A percentile compares a stretch with the other conserved stretches of the same genome.
Conservation (phyloP, 805 yeast species). For the Tetrapisispora phaffii region DNA sequence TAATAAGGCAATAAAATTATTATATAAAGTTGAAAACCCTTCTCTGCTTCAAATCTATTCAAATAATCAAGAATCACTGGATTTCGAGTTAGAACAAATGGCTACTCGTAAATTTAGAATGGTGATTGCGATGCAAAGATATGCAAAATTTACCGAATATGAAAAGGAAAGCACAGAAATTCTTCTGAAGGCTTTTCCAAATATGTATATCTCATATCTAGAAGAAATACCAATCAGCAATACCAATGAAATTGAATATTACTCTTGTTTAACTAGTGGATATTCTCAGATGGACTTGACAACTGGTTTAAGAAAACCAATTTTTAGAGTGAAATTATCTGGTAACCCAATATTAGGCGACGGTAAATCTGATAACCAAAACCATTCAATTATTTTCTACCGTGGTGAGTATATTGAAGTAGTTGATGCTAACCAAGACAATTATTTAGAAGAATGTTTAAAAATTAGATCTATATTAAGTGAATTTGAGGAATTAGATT, state of each 20-base stretch:
- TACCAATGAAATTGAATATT: conserved; percentile 30
- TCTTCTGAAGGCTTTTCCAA: conserved; percentile 65
- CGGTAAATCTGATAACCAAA: conserved; percentile 94
- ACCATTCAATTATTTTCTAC: conserved; percentile 73
- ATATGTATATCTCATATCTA: conserved; percentile 45
- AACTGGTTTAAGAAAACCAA: conserved; percentile 52
- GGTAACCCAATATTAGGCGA: conserved; percentile 95
- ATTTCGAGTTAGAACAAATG: conserved; percentile 57
- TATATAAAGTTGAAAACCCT: conserved; percentile 59
- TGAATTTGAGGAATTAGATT: conserved; percentile 77
- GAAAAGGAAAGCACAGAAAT: conserved; percentile 63
- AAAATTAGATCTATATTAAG: conserved; percentile 80
- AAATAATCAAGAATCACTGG: conserved; percentile 45
- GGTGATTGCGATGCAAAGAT: conserved; percentile 82
- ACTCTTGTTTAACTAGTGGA: conserved; percentile 62
- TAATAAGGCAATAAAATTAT: conserved; percentile 56
- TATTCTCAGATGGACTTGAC: conserved; percentile 43
- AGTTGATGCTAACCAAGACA: conserved; percentile 93
- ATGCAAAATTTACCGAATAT: conserved; percentile 48
- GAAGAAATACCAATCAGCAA: conserved; percentile 33
- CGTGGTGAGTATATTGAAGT: conserved; percentile 94
- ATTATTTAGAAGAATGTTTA: conserved; percentile 86
- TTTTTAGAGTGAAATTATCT: conserved; percentile 60
- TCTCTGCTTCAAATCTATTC: conserved; percentile 38
- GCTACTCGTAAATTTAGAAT: conserved; percentile 72